Conservation (phyloP, 208 protist species). For the Tritrichomonas foetus region DNA sequence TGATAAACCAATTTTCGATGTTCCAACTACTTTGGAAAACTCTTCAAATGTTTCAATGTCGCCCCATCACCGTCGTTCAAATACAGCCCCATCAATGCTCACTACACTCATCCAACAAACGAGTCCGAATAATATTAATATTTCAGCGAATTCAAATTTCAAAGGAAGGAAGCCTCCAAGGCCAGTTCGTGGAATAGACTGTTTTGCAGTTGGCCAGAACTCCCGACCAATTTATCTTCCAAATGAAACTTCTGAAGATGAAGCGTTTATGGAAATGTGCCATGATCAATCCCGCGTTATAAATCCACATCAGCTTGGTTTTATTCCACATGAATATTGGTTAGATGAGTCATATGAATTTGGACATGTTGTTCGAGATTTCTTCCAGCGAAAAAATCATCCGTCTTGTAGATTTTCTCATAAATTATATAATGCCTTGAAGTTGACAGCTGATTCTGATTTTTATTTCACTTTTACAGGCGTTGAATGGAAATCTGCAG, state of each 20-base stretch:
- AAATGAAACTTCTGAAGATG: background rate
- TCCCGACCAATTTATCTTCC: no score
- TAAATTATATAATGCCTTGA: background rate
- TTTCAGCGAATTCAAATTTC: no score
- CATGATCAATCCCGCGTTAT: background rate
- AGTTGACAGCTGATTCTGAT: background rate
- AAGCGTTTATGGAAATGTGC: background rate
- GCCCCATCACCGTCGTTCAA: no score
- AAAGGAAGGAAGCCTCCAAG: no score
- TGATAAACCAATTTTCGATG: no score
- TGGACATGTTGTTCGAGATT: background rate
- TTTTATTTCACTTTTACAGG: background rate
- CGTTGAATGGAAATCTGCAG: background rate
- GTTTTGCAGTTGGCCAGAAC: no score
- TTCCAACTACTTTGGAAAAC: no score
- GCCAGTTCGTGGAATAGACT: no score
- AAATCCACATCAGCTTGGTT: background rate
- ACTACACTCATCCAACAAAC: no score
- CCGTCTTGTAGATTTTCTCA: background rate
- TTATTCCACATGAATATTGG: background rate
- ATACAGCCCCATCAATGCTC: no score
- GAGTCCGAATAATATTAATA: no score
- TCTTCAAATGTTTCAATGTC: no score
- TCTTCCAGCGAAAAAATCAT: conserved; percentile 19
- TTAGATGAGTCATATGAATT: background rate